Conservation (phyloP, 2,329 filamentous ascomycete genomes). For the Alternaria metachromatica region DNA sequence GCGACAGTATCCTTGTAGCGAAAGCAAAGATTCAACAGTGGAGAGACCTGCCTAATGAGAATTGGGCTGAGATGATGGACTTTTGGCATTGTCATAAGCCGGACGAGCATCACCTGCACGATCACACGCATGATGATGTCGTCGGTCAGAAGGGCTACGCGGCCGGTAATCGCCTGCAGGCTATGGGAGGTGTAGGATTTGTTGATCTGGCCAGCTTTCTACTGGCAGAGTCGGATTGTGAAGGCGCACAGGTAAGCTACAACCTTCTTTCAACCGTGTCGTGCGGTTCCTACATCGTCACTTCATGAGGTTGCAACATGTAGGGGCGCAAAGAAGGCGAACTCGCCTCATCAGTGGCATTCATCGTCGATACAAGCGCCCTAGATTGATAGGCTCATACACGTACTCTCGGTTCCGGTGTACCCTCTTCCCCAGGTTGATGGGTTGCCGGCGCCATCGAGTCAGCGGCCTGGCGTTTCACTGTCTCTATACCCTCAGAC, state of each 20-base stretch:
- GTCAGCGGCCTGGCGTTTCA: constrained; percentile 43
- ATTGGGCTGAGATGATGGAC: constrained; percentile 99
- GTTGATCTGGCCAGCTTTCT: constrained; percentile 83
- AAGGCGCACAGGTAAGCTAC: constrained; percentile 52
- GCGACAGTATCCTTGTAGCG: constrained; percentile 25
- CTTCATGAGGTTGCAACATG: not conserved
- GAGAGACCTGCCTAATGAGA: constrained; percentile 94
- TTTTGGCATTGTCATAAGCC: constrained; percentile 99
- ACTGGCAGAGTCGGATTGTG: constrained; percentile 71
- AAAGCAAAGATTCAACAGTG: constrained; percentile 59
- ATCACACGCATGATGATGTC: constrained; percentile 48
- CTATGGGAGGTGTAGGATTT: constrained; percentile 72
- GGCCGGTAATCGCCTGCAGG: constrained; percentile 75
- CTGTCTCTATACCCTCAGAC: constrained; percentile 38
- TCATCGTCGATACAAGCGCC: constrained; percentile 66
- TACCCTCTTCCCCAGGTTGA: constrained; percentile 42
- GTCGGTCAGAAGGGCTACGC: constrained; percentile 71
- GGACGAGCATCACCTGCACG: constrained; percentile 63
- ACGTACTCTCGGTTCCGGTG: constrained; percentile 26
- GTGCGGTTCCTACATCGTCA: not conserved
- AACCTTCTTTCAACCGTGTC: not conserved
- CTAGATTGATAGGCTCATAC: constrained; percentile 54
- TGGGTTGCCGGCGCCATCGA: constrained; percentile 33
- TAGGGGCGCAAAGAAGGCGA: constrained; percentile 64
- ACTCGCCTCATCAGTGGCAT: constrained; percentile 55